Base-by-base conservation (phyloP, 768 basidiomycete genomes). In the Amanita polypyramis region DNA sequence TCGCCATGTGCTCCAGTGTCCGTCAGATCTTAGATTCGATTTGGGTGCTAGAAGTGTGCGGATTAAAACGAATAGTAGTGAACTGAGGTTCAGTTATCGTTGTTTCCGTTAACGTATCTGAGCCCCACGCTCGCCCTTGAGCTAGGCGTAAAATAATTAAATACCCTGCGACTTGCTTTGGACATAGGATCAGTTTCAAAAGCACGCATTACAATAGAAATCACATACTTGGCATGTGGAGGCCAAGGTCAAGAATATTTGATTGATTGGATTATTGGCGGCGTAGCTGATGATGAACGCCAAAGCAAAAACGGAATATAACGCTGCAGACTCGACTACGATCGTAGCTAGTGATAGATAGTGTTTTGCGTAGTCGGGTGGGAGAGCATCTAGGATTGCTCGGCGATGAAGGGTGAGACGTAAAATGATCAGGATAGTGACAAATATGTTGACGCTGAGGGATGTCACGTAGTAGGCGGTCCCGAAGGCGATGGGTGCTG, bases 81-180 rank as follows among this genome's bases (percentile, higher is more conserved):
- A 49, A 39, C 30, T 49, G 47, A 9, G 38, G 39, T 30, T 29
- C 39, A 17, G 23, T 33, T 9, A 4, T 7, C 0, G 8, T 15
- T 5, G 10, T 42, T 23, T 10, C 29, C n/a, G 20, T 17, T 20
- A 34, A 21, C 5, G 47, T 42, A 38, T 23, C n/a, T 35, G 47
- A 12, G 17, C 27, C 60, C 73, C 70, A 73, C 2, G 70, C 73
- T 19, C 66, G 64, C 11, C 74, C 74, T 50, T 70, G 61, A 3
- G 71, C 68, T 4, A 75, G 58, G 15, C 73, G 68, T 35, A 69
- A 68, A 32, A 72, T 72, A 48, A 75, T 74, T 19, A 74, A 62
- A 51, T 72, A 69, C 0, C 68, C 66, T 9, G 73, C 71, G 25
- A 73, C 66, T 59, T 70, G 65, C 73, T 74, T 51, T 50, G 7